Evolutionary conservation across 345 rosid species (phyloP), one percentile per base, ranked within the genome.

Genomic region (Camelina neglecta): DNA sequence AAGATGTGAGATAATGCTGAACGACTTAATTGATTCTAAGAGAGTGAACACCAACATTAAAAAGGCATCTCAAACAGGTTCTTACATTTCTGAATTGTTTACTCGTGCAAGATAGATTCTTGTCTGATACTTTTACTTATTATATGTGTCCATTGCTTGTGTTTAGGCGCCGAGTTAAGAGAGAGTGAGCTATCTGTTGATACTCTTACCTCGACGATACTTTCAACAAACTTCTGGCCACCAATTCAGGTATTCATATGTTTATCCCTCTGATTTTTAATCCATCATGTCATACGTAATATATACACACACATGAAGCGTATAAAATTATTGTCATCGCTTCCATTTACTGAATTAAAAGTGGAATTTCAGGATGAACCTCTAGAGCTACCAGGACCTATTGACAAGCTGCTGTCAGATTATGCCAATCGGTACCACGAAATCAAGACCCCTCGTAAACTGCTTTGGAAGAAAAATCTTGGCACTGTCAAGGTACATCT

Each of bases 201-300:
- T 80, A 83, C 80, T 60, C 81, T 95, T 71, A 83, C 86, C 84
- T 88, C 97, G 20, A 90, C 96, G 36, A 89, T 95, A 76, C 84
- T 90, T 80, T 95, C 99, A 71, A 88, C 91, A 18, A 95, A 92
- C 80, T 95, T 92, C 82, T 95, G 97, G 97, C 99, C 97, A 68
- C 93, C 97, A 53, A 92, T 95, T 79, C 99, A 90, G 97, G 97
- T 90, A 60, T 10, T 13, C 23, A 20, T 35, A n/a, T 31, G 31
- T 35, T 54, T 61, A 23, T 66, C 26, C 6, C 29, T 71, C 65
- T 63, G 60, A 18, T 11, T 66, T 45, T 48, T 15, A 24, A 11
- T 15, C 49, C n/a, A 11, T 55, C 16, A 60, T 31, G 65, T 47
- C 6, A 1, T 42, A 18, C 18, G 18, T 18, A 18, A 18, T 18